phyloP scores from a whole-genome alignment of 2,329 filamentous ascomycete species.

The Periconia sp. region DNA sequence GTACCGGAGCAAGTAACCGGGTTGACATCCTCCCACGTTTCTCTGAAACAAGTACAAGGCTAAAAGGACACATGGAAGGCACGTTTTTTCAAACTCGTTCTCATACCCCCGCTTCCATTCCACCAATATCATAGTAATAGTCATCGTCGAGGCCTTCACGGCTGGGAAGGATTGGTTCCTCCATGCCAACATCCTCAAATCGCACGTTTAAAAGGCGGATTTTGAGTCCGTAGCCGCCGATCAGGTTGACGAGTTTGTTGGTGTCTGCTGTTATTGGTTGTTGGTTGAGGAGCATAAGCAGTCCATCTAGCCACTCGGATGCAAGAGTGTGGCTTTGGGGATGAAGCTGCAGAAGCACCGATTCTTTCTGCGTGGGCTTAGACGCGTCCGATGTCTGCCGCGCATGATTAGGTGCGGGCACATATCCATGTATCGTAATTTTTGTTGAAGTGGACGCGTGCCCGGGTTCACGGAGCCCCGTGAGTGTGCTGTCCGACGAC shows the following conservation, averaged over 20 bases:
- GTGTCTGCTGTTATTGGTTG: conserved; percentile 97
- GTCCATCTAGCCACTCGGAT: conserved; percentile 94
- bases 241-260: conserved; percentile 82
- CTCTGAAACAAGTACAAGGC: conserved; percentile 5
- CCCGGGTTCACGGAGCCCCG: conserved; percentile 39
- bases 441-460: conserved; percentile 68
- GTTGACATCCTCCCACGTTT: background rate
- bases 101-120: conserved; percentile 39
- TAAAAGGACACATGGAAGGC: conserved; percentile 5
- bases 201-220: conserved; percentile 90
- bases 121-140: conserved; percentile 79
- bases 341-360: conserved; percentile 80
- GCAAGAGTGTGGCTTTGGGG: conserved; percentile 81
- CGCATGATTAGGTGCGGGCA: conserved; percentile 40
- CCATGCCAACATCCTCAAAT: conserved; percentile 76
- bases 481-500: conserved; percentile 56
- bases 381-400: conserved; percentile 39
- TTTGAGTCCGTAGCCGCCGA: conserved; percentile 90
- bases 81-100: conserved; percentile 8
- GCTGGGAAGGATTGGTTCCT: conserved; percentile 77
- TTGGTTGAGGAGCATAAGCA: conserved; percentile 94
- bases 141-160: conserved; percentile 88
- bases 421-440: conserved; percentile 86
- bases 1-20: conserved; percentile 3
- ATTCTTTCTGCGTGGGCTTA: conserved; percentile 61